A percentile compares a stretch with the other conserved stretches of the same genome.
phyloP scores from a whole-genome alignment of 768 basidiomycete species.

The Suillus occidentalis region DNA sequence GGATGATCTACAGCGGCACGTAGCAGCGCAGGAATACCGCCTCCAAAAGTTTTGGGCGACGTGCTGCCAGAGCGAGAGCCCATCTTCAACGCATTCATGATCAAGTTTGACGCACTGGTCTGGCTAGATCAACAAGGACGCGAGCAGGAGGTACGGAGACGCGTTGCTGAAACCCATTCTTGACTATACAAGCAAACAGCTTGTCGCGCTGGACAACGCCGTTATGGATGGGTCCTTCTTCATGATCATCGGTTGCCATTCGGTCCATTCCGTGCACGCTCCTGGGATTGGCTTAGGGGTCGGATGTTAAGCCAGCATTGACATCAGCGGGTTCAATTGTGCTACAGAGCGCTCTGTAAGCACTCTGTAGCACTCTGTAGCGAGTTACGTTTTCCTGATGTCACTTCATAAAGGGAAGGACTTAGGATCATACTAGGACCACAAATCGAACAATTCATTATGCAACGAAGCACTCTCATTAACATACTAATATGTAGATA shows the following conservation, averaged over 20 bases:
- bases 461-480: not conserved
- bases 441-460: too few species aligned
- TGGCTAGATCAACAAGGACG: not conserved
- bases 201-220: not conserved
- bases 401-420: not conserved
- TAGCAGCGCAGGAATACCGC: not conserved
- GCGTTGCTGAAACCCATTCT: not conserved
- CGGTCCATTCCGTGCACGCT: not conserved
- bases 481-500: not conserved
- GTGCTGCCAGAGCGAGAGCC: slow-evolving; percentile 16
- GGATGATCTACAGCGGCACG: not conserved
- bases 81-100: slow-evolving; percentile 12
- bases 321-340: too few species aligned
- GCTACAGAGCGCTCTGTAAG: too few species aligned
- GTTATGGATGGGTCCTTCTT: not conserved
- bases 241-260: not conserved
- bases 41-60: not conserved
- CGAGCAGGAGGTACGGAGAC: slow-evolving; percentile 7
- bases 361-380: too few species aligned
- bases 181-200: not conserved
- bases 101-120: slow-evolving; percentile 10
- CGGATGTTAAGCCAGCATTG: not conserved
- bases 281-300: not conserved
- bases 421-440: too few species aligned
- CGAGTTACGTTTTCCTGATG: too few species aligned